These are phyloP conservation scores for Xenoacremonium recifei DNA, from an alignment of 2,329 filamentous ascomycete species.

Conservation along the genomic window DNA sequence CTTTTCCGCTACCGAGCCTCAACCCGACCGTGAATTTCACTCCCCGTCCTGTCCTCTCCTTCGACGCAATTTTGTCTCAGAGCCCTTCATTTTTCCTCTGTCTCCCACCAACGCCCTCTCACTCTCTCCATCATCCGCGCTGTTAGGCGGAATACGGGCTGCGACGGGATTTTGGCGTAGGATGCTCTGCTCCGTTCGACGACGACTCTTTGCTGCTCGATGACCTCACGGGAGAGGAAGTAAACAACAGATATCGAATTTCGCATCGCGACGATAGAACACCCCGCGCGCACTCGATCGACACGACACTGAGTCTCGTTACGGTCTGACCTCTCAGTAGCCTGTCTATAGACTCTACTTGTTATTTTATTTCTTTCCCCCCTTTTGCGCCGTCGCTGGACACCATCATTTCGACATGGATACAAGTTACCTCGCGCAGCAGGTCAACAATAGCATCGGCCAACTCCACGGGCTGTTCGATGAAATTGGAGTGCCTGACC, in stretches of 20 bases:
- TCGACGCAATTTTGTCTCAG: slow-evolving; percentile 21
- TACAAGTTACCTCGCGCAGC: slow-evolving; percentile 87
- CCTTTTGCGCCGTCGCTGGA: background rate
- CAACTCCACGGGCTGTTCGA: slow-evolving; percentile 95
- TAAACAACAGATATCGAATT: slow-evolving; percentile 22
- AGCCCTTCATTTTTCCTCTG: slow-evolving; percentile 10
- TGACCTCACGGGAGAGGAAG: slow-evolving; percentile 27
- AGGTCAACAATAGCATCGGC: slow-evolving; percentile 90
- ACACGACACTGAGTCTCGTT: too few relatives aligned
- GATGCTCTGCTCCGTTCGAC: slow-evolving; percentile 22
- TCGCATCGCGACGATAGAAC: slow-evolving; percentile 14
- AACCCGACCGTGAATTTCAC: slow-evolving; percentile 21
- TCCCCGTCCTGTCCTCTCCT: slow-evolving; percentile 12
- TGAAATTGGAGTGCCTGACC: slow-evolving; percentile 90
- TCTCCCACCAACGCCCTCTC: slow-evolving; percentile 6
- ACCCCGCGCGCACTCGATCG: slow-evolving; percentile 2
- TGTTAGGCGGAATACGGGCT: slow-evolving; percentile 17
- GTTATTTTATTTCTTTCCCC: too few relatives aligned
- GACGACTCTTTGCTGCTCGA: slow-evolving; percentile 21
- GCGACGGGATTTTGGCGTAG: slow-evolving; percentile 17
- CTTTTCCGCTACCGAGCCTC: background rate
- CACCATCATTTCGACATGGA: slow-evolving; percentile 61
- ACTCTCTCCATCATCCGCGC: slow-evolving; percentile 10
- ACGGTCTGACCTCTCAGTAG: too few relatives aligned
- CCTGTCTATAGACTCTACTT: too few relatives aligned